Evolutionary conservation across 176 grass and related monocot genomes (phyloP), one percentile per base, ranked within the genome.

Genomic region (Oryza nivara): DNA sequence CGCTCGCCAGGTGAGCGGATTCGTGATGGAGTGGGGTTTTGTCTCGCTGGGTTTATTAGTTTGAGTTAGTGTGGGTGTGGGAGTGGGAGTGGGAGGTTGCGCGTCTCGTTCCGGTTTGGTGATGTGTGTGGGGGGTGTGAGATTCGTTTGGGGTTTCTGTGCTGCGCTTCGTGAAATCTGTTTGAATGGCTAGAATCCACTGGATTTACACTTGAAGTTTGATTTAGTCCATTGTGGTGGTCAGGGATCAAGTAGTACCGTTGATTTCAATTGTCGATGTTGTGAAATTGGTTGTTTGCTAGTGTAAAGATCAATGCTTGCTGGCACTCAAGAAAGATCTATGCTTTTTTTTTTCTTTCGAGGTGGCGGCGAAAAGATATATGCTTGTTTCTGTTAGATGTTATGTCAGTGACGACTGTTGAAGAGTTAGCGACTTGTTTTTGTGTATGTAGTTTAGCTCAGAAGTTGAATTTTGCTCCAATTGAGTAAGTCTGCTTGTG

Each of bases 1-100:
- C 72, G 46, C 82, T 26, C 86, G 83, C 82, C 95, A 95, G 92
- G 96, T 95, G 73, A 84, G 70, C 48, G 11, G 72, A 67, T 68
- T 47, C 32, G 14, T 20, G 63, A 64, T 56, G 68, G 8, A 38
- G 5, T 9, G 43, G 43, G 12, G 35, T 36, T 36, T 32, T 30
- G 28, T 30, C 4, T 36, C 35, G 0, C 35, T 36, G 35, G 35
- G 35, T 36, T 36, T 36, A 36, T 36, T 75, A 60, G n/a, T 70
- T 70, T 61, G 56, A 9, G 20, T 61, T 46, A 41, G 70, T 40
- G 16, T 40, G 35, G 48, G 20, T 54, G 34, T 49, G 26, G 17
- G 43, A 11, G 15, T 32, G 30, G 35, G 1, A 1, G n/a, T 48
- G 20, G 41, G 65, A 26, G 28, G 6, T 19, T 69, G 46, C 8